These are phyloP conservation scores for Didymella exigua DNA, from an alignment of 2,329 filamentous ascomycete species.

Conservation along the genomic window DNA sequence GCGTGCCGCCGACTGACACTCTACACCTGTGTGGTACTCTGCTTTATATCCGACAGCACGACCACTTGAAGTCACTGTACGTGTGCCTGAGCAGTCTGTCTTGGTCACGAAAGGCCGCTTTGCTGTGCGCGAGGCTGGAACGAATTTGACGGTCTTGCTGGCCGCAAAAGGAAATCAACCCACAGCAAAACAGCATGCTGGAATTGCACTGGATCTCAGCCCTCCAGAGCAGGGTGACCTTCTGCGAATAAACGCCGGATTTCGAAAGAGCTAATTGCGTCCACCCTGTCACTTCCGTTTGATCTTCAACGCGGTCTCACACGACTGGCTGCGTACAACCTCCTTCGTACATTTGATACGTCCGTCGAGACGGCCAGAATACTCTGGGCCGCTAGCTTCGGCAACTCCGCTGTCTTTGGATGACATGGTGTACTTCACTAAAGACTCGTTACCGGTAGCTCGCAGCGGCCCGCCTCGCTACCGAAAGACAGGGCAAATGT, in stretches of 20 bases:
- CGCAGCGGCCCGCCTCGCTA: constrained; percentile 7
- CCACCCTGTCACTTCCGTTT: not conserved
- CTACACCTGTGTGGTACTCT: no score
- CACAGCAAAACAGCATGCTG: not conserved
- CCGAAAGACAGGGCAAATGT: not conserved
- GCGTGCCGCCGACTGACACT: no score
- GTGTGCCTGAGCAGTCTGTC: not conserved
- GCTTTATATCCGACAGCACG: not conserved
- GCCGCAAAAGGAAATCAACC: not conserved
- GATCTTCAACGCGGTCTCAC: not conserved
- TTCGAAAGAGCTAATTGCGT: not conserved
- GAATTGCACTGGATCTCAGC: not conserved
- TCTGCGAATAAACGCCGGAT: not conserved
- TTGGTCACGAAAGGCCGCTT: not conserved
- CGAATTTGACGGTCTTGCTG: not conserved
- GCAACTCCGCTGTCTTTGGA: not conserved
- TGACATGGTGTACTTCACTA: not conserved
- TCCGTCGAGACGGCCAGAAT: not conserved
- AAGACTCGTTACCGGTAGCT: not conserved
- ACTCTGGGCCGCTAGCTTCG: not conserved
- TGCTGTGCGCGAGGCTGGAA: not conserved
- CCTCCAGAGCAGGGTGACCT: not conserved
- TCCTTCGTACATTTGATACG: not conserved
- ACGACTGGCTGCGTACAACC: not conserved
- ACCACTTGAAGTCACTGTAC: not conserved